A percentile compares a stretch with the other conserved stretches of the same genome.
Evolutionary conservation across 2,329 filamentous ascomycete species (phyloP).

Genomic region (Monosporascus sp.): DNA sequence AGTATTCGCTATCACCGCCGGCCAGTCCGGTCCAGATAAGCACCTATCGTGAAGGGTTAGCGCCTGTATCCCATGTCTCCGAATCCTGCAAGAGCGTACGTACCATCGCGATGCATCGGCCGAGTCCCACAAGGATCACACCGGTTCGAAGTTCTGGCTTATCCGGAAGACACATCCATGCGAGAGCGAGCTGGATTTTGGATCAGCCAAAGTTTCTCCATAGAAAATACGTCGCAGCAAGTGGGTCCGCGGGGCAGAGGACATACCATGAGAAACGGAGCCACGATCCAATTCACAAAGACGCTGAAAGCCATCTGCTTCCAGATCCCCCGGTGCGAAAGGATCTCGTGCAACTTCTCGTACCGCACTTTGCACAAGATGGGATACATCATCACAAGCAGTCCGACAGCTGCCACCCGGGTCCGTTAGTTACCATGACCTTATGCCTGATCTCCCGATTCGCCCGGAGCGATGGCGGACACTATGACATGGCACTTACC

Average conservation of each 20-base stretch:
- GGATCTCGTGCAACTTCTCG: slow-evolving; percentile 65
- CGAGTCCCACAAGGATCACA: slow-evolving; percentile 76
- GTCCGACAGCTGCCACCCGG: slow-evolving; percentile 56
- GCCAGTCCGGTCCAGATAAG: slow-evolving; percentile 74
- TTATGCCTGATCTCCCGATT: neutral
- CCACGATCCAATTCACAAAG: slow-evolving; percentile 76
- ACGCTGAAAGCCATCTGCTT: slow-evolving; percentile 74
- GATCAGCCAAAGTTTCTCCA: neutral
- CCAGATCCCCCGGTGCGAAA: slow-evolving; percentile 62
- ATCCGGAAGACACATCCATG: slow-evolving; percentile 64
- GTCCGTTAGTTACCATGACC: neutral
- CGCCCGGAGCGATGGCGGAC: neutral
- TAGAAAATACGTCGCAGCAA: neutral
- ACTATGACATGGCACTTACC: slow-evolving; percentile 8
- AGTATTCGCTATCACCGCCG: slow-evolving; percentile 75
- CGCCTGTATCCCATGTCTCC: neutral
- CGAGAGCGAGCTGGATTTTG: slow-evolving; percentile 49
- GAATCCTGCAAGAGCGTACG: slow-evolving; percentile 7
- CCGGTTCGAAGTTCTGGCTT: slow-evolving; percentile 55
- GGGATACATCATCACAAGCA: slow-evolving; percentile 92
- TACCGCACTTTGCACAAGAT: slow-evolving; percentile 83
- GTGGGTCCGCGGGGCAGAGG: neutral
- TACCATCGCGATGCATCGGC: slow-evolving; percentile 86
- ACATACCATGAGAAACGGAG: slow-evolving; percentile 73
- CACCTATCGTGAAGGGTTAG: slow-evolving; percentile 26